phyloP scores from a whole-genome alignment of 345 rosid species.

The Turritis glabra region DNA sequence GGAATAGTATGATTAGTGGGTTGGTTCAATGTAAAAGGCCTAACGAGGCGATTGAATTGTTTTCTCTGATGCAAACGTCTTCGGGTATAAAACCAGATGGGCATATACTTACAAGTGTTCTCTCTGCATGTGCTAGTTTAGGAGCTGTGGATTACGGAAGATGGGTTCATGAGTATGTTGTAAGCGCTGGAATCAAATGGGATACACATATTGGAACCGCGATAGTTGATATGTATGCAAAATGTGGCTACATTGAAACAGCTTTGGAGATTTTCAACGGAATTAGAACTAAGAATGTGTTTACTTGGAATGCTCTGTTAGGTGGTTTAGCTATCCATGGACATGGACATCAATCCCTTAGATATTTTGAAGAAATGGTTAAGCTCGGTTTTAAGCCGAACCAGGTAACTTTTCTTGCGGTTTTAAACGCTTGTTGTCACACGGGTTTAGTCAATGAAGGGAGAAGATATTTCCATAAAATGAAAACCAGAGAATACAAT shows the following conservation, averaged over 20 bases:
- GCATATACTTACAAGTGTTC: constrained; percentile 50
- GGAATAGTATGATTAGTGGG: constrained; percentile 50
- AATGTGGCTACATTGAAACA: constrained; percentile 50
- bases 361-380: constrained; percentile 42
- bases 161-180: constrained; percentile 52
- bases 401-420: constrained; percentile 49
- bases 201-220: constrained; percentile 47
- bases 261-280: constrained; percentile 41
- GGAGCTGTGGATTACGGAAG: constrained; percentile 55
- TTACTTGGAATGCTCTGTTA: constrained; percentile 49
- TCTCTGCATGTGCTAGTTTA: constrained; percentile 50
- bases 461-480: constrained; percentile 39
- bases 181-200: constrained; percentile 38
- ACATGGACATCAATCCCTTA: constrained; percentile 42
- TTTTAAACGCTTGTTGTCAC: constrained; percentile 46
- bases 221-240: constrained; percentile 50
- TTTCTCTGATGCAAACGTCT: constrained; percentile 41
- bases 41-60: constrained; percentile 46
- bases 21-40: constrained; percentile 45
- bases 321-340: constrained; percentile 50
- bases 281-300: constrained; percentile 43
- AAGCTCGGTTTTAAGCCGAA: constrained; percentile 44
- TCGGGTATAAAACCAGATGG: constrained; percentile 42
- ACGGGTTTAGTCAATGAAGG: constrained; percentile 52
- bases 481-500: constrained; percentile 36